These are phyloP conservation scores for Blastocladiella britannica DNA, from an alignment of 192 early-diverging fungal species.

Conservation along the genomic window DNA sequence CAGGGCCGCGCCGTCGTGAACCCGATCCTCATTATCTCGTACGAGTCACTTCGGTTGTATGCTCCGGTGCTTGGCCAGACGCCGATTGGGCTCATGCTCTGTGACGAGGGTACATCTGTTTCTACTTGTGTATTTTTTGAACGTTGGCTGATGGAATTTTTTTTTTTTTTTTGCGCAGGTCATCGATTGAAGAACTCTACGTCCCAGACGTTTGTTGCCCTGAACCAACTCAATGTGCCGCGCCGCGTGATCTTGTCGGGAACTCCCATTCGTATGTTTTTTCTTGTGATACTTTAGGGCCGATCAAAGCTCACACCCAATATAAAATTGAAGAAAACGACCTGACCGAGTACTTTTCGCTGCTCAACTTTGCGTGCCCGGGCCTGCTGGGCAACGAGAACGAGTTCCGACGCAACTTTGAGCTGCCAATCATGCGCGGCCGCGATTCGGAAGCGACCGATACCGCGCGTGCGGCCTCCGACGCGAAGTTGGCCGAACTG, in stretches of 20 bases:
- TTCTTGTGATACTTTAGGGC: too few relatives aligned
- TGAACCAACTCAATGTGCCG: conserved; percentile 71
- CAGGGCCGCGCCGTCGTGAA: conserved; percentile 72
- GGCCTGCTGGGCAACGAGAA: conserved; percentile 62
- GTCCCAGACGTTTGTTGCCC: conserved; percentile 58
- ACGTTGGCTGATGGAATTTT: not conserved
- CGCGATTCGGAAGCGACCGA: conserved; percentile 76
- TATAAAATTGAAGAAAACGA: too few relatives aligned
- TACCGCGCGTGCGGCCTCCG: conserved; percentile 49
- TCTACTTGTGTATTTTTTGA: not conserved
- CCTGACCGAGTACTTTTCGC: conserved; percentile 75
- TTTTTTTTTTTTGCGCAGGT: conserved; percentile 5
- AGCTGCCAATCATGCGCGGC: conserved; percentile 81
- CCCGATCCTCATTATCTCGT: conserved; percentile 91
- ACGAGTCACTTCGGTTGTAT: conserved; percentile 80
- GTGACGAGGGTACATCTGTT: conserved; percentile 62
- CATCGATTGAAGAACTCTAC: conserved; percentile 2
- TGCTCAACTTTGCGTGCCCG: conserved; percentile 90
- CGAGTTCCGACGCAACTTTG: conserved; percentile 84
- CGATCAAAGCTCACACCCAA: too few relatives aligned
- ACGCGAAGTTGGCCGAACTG: conserved; percentile 68
- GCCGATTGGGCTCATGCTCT: conserved; percentile 78
- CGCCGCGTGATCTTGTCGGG: conserved; percentile 86
- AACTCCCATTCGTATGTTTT: conserved; percentile 94
- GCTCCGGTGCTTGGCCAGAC: conserved; percentile 47